Evolutionary conservation across 257 asterid species (phyloP).

Genomic region (Penstemon eatonii): DNA sequence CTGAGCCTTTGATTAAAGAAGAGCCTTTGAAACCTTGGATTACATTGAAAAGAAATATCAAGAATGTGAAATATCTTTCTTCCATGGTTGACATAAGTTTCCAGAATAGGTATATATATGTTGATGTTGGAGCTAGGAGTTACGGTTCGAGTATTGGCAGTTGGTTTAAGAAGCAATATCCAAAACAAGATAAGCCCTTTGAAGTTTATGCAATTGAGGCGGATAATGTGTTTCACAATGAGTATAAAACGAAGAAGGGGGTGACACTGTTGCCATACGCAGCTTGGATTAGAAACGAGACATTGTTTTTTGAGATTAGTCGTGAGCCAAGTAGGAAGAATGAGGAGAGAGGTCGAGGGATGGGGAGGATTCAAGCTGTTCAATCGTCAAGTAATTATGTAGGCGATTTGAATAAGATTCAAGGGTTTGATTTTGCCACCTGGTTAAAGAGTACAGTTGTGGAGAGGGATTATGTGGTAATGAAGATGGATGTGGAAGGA

Average conservation of each 20-base stretch:
- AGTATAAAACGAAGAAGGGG: conserved; percentile 44
- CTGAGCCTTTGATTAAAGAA: conserved; percentile 40
- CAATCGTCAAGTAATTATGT: conserved; percentile 45
- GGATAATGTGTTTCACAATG: conserved; percentile 44
- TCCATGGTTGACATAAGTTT: conserved; percentile 60
- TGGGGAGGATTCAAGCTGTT: conserved; percentile 55
- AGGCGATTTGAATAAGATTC: conserved; percentile 39
- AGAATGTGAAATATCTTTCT: conserved; percentile 51
- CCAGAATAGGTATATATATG: conserved; percentile 47
- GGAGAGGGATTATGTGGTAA: conserved; percentile 56
- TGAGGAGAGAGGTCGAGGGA: conserved; percentile 46
- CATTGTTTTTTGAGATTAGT: conserved; percentile 52
- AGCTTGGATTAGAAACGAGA: conserved; percentile 68
- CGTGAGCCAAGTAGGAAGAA: conserved; percentile 41
- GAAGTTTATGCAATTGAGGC: conserved; percentile 63
- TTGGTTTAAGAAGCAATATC: conserved; percentile 64
- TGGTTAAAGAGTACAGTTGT: conserved; percentile 52
- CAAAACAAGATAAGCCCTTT: conserved; percentile 60
- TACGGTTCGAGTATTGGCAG: conserved; percentile 62
- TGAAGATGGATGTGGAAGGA: conserved; percentile 79
- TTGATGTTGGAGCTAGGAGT: conserved; percentile 65
- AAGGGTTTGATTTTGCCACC: conserved; percentile 56
- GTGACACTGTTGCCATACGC: conserved; percentile 53
- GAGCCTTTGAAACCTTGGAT: conserved; percentile 58
- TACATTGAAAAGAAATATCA: conserved; percentile 39